These are phyloP conservation scores for Conticribra guillardii DNA, from an alignment of 108 stramenopile species.

Conservation along the genomic window DNA sequence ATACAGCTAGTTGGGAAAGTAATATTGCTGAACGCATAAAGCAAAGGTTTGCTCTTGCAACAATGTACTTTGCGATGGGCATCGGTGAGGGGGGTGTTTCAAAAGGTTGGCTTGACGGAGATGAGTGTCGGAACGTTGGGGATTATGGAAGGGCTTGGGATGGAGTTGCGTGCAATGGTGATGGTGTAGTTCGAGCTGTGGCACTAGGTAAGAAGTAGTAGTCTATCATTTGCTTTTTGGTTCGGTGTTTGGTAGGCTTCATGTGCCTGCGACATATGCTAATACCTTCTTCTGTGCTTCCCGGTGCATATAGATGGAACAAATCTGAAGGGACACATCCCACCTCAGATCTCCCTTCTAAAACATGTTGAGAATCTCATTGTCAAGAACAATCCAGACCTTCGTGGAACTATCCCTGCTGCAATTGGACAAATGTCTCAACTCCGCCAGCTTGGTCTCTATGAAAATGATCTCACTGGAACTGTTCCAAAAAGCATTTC, in stretches of 20 bases:
- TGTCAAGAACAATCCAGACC: conserved; percentile 66
- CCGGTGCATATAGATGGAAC: conserved; percentile 52
- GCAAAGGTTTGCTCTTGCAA: conserved; percentile 73
- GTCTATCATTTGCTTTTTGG: not conserved
- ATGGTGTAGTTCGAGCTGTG: conserved; percentile 60
- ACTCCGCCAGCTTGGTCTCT: conserved; percentile 71
- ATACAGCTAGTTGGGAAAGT: conserved; percentile 18
- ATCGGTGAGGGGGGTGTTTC: conserved; percentile 27
- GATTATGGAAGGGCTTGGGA: conserved; percentile 51
- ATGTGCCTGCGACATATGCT: not conserved
- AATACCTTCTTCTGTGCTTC: no score
- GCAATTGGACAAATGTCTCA: conserved; percentile 57
- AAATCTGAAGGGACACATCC: conserved; percentile 44
- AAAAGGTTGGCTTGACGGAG: conserved; percentile 69
- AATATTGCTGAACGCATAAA: conserved; percentile 46
- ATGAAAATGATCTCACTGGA: conserved; percentile 63
- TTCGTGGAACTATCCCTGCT: conserved; percentile 64
- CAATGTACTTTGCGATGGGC: conserved; percentile 63
- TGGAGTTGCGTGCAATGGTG: conserved; percentile 58
- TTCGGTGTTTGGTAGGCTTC: not conserved
- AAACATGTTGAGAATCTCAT: conserved; percentile 58
- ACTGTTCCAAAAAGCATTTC: conserved; percentile 50
- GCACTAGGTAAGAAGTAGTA: conserved; percentile 52
- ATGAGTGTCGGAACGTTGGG: conserved; percentile 64
- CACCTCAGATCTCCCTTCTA: conserved; percentile 52